These are phyloP conservation scores for Salinomyces thailandicus DNA, from an alignment of 2,329 filamentous ascomycete genomes.

Conservation along the genomic window DNA sequence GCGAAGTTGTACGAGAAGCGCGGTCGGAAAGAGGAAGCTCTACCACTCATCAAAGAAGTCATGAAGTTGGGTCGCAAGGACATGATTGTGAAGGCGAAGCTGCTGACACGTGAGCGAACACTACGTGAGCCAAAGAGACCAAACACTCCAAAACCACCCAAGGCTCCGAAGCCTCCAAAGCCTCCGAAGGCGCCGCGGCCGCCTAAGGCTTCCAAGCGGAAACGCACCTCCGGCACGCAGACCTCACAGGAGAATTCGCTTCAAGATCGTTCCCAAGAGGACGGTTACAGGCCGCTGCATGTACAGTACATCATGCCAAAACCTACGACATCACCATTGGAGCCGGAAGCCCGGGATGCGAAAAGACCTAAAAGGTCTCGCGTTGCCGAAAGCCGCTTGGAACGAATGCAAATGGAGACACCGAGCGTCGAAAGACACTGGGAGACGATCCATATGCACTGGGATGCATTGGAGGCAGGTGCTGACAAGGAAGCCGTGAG, in stretches of 20 bases:
- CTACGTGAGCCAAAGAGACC: not conserved
- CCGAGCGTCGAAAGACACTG: not conserved
- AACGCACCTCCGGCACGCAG: not conserved
- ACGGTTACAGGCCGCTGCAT: no score
- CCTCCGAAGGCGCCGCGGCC: not conserved
- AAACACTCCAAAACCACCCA: not conserved
- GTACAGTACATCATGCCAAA: not conserved
- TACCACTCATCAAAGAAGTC: conserved; percentile 66
- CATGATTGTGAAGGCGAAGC: not conserved
- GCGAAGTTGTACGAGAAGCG: conserved; percentile 65
- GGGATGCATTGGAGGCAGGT: conserved; percentile 34
- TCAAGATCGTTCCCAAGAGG: not conserved
- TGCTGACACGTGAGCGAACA: not conserved
- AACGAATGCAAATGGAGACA: not conserved
- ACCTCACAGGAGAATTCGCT: not conserved
- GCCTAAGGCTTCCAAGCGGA: not conserved
- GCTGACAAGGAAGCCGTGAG: conserved; percentile 40
- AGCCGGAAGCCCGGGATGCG: not conserved
- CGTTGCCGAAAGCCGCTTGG: not conserved
- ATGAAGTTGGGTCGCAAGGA: conserved; percentile 34
- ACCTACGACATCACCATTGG: not conserved
- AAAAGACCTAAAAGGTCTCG: not conserved
- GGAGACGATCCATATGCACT: conserved; percentile 26
- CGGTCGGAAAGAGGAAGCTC: conserved; percentile 54
- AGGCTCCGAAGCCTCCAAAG: conserved; percentile 1